Evolutionary conservation across 2,329 filamentous ascomycete genomes (phyloP).

Genomic region (Fusarium mexicanum): DNA sequence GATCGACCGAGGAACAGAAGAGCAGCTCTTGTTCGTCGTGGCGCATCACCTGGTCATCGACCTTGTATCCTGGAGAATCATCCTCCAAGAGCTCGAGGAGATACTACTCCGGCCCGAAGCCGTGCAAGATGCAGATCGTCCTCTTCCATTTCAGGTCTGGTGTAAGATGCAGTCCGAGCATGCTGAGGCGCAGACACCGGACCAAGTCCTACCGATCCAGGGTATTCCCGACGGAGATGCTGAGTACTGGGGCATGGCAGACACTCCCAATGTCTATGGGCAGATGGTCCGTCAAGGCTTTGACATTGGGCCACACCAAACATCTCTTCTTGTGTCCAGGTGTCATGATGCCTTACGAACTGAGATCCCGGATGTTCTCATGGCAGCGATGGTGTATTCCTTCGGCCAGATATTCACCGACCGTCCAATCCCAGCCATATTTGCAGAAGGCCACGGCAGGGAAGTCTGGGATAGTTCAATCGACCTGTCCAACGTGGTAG

Average conservation of each 20-base stretch:
- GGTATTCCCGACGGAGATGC: conserved; percentile 32
- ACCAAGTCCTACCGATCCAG: conserved; percentile 39
- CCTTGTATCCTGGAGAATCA: conserved; percentile 58
- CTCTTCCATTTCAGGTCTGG: conserved; percentile 52
- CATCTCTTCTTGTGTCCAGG: conserved; percentile 29
- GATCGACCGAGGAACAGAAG: conserved; percentile 10
- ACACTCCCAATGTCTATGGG: conserved; percentile 30
- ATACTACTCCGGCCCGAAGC: conserved; percentile 38
- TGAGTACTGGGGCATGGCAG: conserved; percentile 41
- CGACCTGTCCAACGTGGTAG: conserved; percentile 48
- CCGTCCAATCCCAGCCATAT: conserved; percentile 43
- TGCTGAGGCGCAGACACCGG: conserved; percentile 2
- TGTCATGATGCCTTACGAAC: conserved; percentile 44
- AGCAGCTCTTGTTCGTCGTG: conserved; percentile 48
- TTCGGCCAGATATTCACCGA: conserved; percentile 46
- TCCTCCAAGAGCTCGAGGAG: conserved; percentile 50
- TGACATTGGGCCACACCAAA: conserved; percentile 18
- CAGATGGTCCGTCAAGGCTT: conserved; percentile 32
- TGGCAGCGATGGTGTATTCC: conserved; percentile 43
- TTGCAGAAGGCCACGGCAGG: conserved; percentile 50
- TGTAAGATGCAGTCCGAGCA: conserved; percentile 45
- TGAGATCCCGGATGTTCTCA: conserved; percentile 48
- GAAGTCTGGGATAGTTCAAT: conserved; percentile 44
- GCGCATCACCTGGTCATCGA: conserved; percentile 55
- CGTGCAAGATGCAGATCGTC: conserved; percentile 20